Percentiles rank a stretch among this genome's conserved stretches.
These are phyloP conservation scores for Sarocladium strictum DNA, from an alignment of 2,329 filamentous ascomycete species.

Conservation along the genomic window DNA sequence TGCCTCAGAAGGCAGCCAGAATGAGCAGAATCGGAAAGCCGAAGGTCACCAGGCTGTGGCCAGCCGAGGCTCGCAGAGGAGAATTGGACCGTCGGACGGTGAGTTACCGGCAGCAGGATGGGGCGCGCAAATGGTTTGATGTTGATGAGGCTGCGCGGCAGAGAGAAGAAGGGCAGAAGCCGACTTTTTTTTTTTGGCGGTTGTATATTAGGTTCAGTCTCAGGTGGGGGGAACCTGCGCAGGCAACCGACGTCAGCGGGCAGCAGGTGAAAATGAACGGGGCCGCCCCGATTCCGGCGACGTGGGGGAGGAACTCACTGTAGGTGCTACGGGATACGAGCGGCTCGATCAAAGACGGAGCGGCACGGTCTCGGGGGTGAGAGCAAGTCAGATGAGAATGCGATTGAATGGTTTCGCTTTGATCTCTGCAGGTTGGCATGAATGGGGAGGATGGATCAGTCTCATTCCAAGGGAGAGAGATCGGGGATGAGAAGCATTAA, in stretches of 20 bases:
- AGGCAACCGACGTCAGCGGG: slow-evolving; percentile 9
- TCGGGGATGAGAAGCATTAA: not conserved
- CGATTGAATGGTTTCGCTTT: not conserved
- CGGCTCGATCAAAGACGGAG: no score
- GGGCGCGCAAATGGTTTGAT: not conserved
- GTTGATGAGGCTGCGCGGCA: slow-evolving; percentile 7
- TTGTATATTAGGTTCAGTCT: not conserved
- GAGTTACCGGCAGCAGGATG: not conserved
- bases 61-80: slow-evolving; percentile 1
- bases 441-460: not conserved
- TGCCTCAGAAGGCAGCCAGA: not conserved
- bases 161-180: slow-evolving; percentile 5
- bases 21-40: not conserved
- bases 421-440: not conserved
- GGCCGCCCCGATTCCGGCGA: slow-evolving; percentile 6
- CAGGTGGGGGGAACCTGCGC: not conserved
- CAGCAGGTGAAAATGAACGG: not conserved
- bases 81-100: not conserved
- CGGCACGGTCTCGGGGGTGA: no score
- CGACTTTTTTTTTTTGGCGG: slow-evolving; percentile 9
- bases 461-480: not conserved
- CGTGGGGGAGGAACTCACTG: slow-evolving; percentile 5
- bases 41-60: slow-evolving; percentile 5
- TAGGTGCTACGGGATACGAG: not conserved
- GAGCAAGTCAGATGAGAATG: no score